Conservation (phyloP, 768 basidiomycete species). For the Trametes maxima region DNA sequence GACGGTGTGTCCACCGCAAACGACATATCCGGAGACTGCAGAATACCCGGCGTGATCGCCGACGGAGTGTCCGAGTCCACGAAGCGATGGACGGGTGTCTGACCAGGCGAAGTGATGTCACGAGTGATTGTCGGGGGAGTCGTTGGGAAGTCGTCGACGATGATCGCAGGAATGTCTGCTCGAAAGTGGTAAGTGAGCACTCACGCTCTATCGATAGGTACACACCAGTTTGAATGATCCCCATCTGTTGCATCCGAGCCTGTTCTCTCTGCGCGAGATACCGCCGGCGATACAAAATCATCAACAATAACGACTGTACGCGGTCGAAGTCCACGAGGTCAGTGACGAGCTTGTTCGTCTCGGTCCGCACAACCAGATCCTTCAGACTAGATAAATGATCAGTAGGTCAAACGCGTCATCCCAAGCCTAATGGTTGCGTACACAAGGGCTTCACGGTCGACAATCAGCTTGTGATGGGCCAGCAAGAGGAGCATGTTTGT, state of each 20-base stretch:
- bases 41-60: slow-evolving; percentile 37
- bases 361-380: slow-evolving; percentile 75
- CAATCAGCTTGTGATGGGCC: slow-evolving; percentile 89
- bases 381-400: slow-evolving; percentile 56
- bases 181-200: neutral
- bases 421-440: slow-evolving; percentile 43
- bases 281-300: slow-evolving; percentile 70
- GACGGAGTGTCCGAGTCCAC: slow-evolving; percentile 39
- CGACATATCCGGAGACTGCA: slow-evolving; percentile 47
- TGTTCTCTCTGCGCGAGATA: slow-evolving; percentile 59
- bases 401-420: neutral
- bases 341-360: slow-evolving; percentile 76
- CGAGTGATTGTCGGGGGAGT: slow-evolving; percentile 51
- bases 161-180: slow-evolving; percentile 69
- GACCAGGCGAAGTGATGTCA: slow-evolving; percentile 52
- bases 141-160: slow-evolving; percentile 60
- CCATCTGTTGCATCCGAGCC: slow-evolving; percentile 37
- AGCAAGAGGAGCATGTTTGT: slow-evolving; percentile 85
- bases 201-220: neutral
- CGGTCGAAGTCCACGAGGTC: slow-evolving; percentile 86
- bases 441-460: slow-evolving; percentile 87
- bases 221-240: slow-evolving; percentile 46
- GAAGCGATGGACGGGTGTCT: slow-evolving; percentile 25
- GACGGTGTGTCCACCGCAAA: slow-evolving; percentile 46
- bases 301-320: slow-evolving; percentile 77